These are phyloP conservation scores for Colletotrichum brevisporum DNA, from an alignment of 2,329 filamentous ascomycete genomes.

Conservation along the genomic window DNA sequence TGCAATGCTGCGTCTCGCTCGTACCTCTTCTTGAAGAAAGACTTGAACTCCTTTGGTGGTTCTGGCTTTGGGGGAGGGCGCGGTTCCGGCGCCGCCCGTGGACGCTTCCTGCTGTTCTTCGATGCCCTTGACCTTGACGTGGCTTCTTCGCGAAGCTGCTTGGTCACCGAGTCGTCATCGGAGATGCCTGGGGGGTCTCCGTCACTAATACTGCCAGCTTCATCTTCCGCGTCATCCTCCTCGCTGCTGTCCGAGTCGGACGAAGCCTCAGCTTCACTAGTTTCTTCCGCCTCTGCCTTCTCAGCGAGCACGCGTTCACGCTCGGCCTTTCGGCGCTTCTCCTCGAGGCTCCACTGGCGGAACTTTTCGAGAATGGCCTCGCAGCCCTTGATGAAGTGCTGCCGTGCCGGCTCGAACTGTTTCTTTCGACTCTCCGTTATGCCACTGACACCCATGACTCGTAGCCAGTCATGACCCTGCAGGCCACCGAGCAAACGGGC, in stretches of 20 bases:
- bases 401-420: conserved; percentile 86
- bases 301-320: conserved; percentile 75
- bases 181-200: conserved; percentile 67
- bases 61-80: conserved; percentile 51
- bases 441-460: conserved; percentile 89
- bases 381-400: conserved; percentile 88
- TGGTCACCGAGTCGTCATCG: conserved; percentile 79
- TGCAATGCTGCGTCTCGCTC: conserved; percentile 85
- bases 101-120: conserved; percentile 50
- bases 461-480: conserved; percentile 92
- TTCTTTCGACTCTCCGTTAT: conserved; percentile 89
- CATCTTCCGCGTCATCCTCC: conserved; percentile 49
- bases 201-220: conserved; percentile 44
- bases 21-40: conserved; percentile 87
- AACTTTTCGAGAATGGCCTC: conserved; percentile 89
- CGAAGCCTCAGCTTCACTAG: conserved; percentile 36
- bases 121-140: conserved; percentile 64
- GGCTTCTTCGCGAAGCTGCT: conserved; percentile 82
- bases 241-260: conserved; percentile 48
- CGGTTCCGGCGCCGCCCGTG: conserved; percentile 43
- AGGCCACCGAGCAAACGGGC: conserved; percentile 82
- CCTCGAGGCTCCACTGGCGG: conserved; percentile 87
- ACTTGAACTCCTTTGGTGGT: conserved; percentile 78
- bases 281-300: conserved; percentile 57
- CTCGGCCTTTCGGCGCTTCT: conserved; percentile 84